Evolutionary conservation across 768 basidiomycete species (phyloP), one percentile per base, ranked within the genome.

Genomic region (Coprinopsis sp.): DNA sequence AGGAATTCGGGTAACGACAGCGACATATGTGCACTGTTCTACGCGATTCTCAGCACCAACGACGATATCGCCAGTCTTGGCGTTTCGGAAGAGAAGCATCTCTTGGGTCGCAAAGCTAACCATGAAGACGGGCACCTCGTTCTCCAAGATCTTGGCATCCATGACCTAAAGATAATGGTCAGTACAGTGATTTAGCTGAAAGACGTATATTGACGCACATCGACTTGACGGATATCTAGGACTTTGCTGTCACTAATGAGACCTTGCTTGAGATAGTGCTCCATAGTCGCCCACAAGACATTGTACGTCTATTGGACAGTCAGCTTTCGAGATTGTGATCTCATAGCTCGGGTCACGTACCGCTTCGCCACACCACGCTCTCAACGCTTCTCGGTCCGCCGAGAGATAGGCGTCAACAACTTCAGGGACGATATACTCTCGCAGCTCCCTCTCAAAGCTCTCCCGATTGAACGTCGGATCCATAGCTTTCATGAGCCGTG

Each of bases 271-370:
- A 94, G 77, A 62, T 92, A 97, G 56, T 89, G 86, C 54, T 94
- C 92, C 81, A 99, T 90, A 6, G 93, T 95, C 6, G 95, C 95
- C 88, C 94, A 95, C 3, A 97, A 75, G n/a, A 98, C 91, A 55
- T 95, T 96, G 62, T 93, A 97, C 5, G 94, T 94, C 92, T 95
- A 33, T 16, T 8, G 23, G 18, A 31, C 43, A 23, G 37, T 50
- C 24, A 21, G 13, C 33, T 40, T 25, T 8, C 67, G 29, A 33
- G 14, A n/a, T 19, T 25, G 8, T 30, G 23, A 39, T 18, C n/a
- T 23, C 24, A 33, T n/a, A 29, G 49, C 12, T 1, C 23, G 43
- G 27, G 31, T 14, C 6, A 53, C 93, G 62, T 60, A 95, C 94
- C 43, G 91, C 96, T 67, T 99, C 96, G 18, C 90, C 82, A 61